Percentiles rank a stretch among this genome's conserved stretches.
Evolutionary conservation across 768 basidiomycete species (phyloP).

Genomic region (Termitomyces sp.): DNA sequence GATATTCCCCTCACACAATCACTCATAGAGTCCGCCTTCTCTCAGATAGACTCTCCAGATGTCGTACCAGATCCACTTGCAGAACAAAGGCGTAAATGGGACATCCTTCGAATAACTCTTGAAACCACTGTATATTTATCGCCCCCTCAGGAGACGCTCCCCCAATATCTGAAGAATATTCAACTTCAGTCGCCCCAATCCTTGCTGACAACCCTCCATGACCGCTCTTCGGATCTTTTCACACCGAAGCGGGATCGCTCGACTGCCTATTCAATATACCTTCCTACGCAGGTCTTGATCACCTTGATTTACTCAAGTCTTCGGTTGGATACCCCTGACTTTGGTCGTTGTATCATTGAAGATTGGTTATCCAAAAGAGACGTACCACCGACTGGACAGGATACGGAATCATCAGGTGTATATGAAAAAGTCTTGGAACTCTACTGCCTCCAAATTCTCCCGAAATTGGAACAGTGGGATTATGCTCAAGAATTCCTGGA

Average conservation of each 20-base stretch:
- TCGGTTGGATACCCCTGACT: slow-evolving; percentile 49
- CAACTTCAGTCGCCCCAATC: slow-evolving; percentile 55
- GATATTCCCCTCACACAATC: slow-evolving; percentile 63
- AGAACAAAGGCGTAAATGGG: slow-evolving; percentile 74
- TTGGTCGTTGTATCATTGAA: neutral
- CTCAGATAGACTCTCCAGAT: slow-evolving; percentile 43
- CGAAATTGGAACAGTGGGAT: slow-evolving; percentile 73
- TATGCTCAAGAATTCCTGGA: slow-evolving; percentile 72
- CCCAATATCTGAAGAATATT: slow-evolving; percentile 45
- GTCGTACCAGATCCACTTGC: slow-evolving; percentile 34
- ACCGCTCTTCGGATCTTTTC: slow-evolving; percentile 64
- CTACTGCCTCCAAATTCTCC: slow-evolving; percentile 70
- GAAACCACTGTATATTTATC: slow-evolving; percentile 70
- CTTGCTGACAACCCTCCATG: slow-evolving; percentile 50
- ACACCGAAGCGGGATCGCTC: slow-evolving; percentile 43
- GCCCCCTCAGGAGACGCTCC: slow-evolving; percentile 43
- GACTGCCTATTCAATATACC: slow-evolving; percentile 41
- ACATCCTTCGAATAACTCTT: slow-evolving; percentile 78
- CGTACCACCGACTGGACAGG: slow-evolving; percentile 18
- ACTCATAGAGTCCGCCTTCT: slow-evolving; percentile 64
- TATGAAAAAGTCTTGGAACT: slow-evolving; percentile 75
- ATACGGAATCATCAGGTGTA: slow-evolving; percentile 32
- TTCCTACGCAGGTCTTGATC: slow-evolving; percentile 66
- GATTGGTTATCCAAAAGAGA: slow-evolving; percentile 70
- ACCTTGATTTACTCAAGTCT: slow-evolving; percentile 68